These are phyloP conservation scores for Lumnitzera racemosa DNA, from an alignment of 345 rosid species.

Conservation along the genomic window DNA sequence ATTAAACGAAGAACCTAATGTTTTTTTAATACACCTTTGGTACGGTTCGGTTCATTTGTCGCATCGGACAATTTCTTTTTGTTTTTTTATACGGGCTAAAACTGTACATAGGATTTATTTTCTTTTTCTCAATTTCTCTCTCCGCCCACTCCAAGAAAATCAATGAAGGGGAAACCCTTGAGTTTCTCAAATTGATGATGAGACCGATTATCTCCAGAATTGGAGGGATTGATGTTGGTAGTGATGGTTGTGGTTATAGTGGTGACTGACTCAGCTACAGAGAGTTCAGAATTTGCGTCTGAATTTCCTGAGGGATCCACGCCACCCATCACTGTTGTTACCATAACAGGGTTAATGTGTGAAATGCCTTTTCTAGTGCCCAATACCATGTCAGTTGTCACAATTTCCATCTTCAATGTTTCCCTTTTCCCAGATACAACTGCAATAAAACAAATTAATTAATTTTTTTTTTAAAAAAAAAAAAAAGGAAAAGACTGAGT, in stretches of 20 bases:
- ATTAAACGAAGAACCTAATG: no score
- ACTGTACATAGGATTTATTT: not conserved
- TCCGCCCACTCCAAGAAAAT: slow-evolving; percentile 14
- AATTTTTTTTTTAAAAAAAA: not conserved
- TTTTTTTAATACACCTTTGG: no score
- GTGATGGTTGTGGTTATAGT: not conserved
- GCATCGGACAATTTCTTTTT: not conserved
- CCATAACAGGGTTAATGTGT: not conserved
- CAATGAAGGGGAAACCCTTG: slow-evolving; percentile 3
- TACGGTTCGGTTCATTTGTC: no score
- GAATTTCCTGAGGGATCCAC: slow-evolving; percentile 5
- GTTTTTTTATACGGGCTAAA: not conserved
- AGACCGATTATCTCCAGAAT: not conserved
- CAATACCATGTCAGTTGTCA: slow-evolving; percentile 4
- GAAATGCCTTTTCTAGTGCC: not conserved
- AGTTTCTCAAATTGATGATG: not conserved
- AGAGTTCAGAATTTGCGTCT: slow-evolving; percentile 9
- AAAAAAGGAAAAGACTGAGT: no score
- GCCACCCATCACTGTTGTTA: not conserved
- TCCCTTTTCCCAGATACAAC: slow-evolving; percentile 1
- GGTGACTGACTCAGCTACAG: slow-evolving; percentile 7
- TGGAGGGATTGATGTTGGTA: not conserved
- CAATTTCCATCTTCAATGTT: slow-evolving; percentile 2
- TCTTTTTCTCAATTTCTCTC: slow-evolving; percentile 1
- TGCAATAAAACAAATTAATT: not conserved